Conservation (phyloP, 176 grass and related monocot species). For the Eremochloa ophiuroides region DNA sequence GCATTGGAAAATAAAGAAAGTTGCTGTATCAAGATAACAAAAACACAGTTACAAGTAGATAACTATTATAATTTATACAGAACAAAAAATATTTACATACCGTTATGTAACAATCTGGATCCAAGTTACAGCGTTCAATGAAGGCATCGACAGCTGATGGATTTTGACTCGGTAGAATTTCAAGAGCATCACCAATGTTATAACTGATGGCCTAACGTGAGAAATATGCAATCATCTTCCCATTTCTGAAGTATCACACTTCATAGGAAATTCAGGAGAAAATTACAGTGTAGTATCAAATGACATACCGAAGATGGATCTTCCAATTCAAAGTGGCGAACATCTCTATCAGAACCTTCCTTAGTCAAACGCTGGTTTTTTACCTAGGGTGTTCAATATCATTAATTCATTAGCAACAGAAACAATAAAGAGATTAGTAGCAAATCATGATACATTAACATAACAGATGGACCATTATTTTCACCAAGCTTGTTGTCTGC, state of each 20-base stretch:
- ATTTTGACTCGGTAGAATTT: constrained; percentile 81
- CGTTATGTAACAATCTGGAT: constrained; percentile 80
- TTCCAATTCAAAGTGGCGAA: constrained; percentile 82
- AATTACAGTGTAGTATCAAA: constrained; percentile 18
- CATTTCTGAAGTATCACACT: background rate
- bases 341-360: constrained; percentile 60
- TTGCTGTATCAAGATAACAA: background rate
- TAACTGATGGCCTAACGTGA: constrained; percentile 62
- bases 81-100: constrained; percentile 48
- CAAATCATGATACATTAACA: background rate
- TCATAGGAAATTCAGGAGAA: background rate
- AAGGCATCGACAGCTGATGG: constrained; percentile 68
- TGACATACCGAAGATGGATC: constrained; percentile 56
- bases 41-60: background rate
- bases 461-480: background rate
- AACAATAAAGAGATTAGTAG: background rate
- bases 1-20: background rate
- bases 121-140: constrained; percentile 78
- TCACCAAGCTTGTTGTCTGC: background rate
- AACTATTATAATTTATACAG: background rate
- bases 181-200: constrained; percentile 69
- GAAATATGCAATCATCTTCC: constrained; percentile 5
- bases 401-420: background rate
- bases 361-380: constrained; percentile 56
- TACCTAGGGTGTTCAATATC: constrained; percentile 22